Evolutionary conservation across 2,329 filamentous ascomycete genomes (phyloP).

Genomic region (Coniochaeta sp.): DNA sequence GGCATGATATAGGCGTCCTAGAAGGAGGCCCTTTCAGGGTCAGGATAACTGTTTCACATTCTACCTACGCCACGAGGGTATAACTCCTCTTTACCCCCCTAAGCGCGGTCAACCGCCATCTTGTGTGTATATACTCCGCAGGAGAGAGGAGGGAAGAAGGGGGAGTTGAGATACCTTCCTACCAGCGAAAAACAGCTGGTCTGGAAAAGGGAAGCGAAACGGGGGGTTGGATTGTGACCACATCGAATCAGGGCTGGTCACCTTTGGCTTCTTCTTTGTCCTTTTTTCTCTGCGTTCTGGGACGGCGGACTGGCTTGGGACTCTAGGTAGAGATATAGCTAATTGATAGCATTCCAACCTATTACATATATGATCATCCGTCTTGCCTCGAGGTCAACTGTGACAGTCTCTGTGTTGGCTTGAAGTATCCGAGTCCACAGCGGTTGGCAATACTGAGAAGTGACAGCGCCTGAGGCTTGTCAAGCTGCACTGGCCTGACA

Average conservation of each 20-base stretch:
- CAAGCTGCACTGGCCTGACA: too few relatives aligned
- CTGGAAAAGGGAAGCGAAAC: neutral
- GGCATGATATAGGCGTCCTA: conserved; percentile 4
- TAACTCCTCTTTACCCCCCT: neutral
- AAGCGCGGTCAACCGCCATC: neutral
- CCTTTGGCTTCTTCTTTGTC: neutral
- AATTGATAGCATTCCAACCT: neutral
- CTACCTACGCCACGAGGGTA: neutral
- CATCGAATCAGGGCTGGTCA: neutral
- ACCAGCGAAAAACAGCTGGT: conserved; percentile 2
- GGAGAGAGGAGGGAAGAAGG: neutral
- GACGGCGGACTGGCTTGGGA: too few relatives aligned
- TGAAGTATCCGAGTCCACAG: too few relatives aligned
- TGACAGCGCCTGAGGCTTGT: too few relatives aligned
- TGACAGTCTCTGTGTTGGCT: too few relatives aligned
- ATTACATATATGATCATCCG: too few relatives aligned
- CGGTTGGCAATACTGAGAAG: too few relatives aligned
- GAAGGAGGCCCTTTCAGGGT: neutral
- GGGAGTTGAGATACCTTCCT: too few relatives aligned
- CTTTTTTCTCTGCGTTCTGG: neutral
- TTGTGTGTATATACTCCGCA: neutral
- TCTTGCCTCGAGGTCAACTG: too few relatives aligned
- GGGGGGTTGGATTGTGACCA: neutral
- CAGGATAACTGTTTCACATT: too few relatives aligned
- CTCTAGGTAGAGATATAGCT: neutral